A percentile compares a stretch with the other conserved stretches of the same genome.
These are phyloP conservation scores for Colletotrichum magnum DNA, from an alignment of 2,329 filamentous ascomycete species.

Conservation along the genomic window DNA sequence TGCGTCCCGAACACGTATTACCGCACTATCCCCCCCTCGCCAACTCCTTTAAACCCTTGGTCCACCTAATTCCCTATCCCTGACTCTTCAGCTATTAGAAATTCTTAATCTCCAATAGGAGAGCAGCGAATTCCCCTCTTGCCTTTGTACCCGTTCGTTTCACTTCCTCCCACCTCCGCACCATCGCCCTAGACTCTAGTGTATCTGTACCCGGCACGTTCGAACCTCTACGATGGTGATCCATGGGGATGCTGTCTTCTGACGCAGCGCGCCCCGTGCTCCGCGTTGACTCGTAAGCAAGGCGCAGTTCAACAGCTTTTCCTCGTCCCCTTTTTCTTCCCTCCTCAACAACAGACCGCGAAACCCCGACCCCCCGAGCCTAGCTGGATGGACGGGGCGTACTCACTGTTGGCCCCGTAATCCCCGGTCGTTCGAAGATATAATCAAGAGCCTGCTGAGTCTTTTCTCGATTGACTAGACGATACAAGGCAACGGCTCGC, in stretches of 20 bases:
- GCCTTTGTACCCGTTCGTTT: constrained; percentile 30
- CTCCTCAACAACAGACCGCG: constrained; percentile 10
- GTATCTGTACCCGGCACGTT: constrained; percentile 10
- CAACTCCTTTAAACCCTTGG: neutral
- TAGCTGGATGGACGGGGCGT: constrained; percentile 28
- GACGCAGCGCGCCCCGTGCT: constrained; percentile 29
- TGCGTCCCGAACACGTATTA: neutral
- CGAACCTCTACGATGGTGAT: neutral
- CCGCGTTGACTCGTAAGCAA: constrained; percentile 33
- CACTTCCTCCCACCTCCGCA: constrained; percentile 10
- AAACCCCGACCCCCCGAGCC: constrained; percentile 6
- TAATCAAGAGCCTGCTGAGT: constrained; percentile 21
- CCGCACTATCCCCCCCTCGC: no score
- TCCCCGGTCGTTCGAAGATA: constrained; percentile 9
- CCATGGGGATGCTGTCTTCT: constrained; percentile 12
- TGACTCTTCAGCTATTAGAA: neutral
- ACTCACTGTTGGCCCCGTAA: constrained; percentile 13
- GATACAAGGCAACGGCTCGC: no score
- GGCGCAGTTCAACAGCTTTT: constrained; percentile 27
- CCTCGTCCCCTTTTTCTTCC: neutral
- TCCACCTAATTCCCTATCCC: neutral
- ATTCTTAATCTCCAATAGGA: constrained; percentile 20
- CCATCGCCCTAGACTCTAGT: constrained; percentile 5
- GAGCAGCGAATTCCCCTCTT: neutral
- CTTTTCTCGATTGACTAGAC: no score